These are phyloP conservation scores for Neurospora intermedia DNA, from an alignment of 495 filamentous ascomycete species.

Conservation along the genomic window DNA sequence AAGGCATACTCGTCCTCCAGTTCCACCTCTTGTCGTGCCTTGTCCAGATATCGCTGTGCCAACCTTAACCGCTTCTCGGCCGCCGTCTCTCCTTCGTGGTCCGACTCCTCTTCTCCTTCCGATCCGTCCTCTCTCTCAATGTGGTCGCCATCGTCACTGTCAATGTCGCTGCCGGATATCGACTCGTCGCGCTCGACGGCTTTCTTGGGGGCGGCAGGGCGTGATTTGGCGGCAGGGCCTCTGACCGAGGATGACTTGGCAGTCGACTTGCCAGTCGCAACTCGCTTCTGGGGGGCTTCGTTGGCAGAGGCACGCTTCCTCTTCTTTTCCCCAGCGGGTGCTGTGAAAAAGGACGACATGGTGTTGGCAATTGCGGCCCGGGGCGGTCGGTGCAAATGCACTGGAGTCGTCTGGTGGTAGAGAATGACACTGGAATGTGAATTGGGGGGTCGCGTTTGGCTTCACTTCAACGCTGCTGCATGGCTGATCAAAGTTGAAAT, in stretches of 20 bases:
- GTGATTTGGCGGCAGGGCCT: conserved; percentile 21
- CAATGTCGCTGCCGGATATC: conserved; percentile 78
- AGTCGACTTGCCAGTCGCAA: conserved; percentile 26
- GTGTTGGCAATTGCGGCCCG: conserved; percentile 10
- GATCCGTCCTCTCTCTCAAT: conserved; percentile 30
- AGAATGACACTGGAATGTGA: background rate
- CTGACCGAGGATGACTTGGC: conserved; percentile 35
- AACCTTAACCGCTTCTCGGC: conserved; percentile 79
- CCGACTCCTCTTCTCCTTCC: conserved; percentile 40
- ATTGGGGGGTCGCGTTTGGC: background rate
- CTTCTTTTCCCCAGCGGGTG: conserved; percentile 68
- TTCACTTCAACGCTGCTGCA: background rate
- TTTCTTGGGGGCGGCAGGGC: conserved; percentile 44
- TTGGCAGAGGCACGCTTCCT: conserved; percentile 47
- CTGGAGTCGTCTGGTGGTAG: background rate
- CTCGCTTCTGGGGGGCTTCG: conserved; percentile 35
- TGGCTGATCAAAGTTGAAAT: background rate
- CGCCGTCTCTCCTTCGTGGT: conserved; percentile 64
- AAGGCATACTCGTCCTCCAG: conserved; percentile 55
- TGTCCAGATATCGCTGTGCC: conserved; percentile 87
- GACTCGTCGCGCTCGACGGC: conserved; percentile 56
- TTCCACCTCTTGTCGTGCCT: conserved; percentile 67
- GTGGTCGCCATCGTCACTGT: conserved; percentile 30
- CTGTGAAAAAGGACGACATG: conserved; percentile 84
- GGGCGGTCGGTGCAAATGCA: conserved; percentile 1